Evolutionary conservation across 108 stramenopile genomes (phyloP).

Genomic region (Epipyxis sp.): DNA sequence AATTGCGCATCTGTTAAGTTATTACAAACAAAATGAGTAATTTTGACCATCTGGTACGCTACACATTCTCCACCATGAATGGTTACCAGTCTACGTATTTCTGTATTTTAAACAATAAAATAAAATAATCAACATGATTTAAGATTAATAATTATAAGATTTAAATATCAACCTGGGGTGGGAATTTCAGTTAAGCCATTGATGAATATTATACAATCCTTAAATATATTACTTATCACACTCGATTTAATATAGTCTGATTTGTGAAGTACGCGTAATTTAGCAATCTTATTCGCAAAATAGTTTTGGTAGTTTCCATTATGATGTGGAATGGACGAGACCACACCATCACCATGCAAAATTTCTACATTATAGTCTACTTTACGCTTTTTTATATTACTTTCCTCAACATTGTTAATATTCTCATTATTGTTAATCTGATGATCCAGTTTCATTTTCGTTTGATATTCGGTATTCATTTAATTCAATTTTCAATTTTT

Average conservation of each 20-base stretch:
- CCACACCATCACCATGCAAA: neutral
- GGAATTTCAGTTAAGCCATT: neutral
- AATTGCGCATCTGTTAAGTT: constrained; percentile 6
- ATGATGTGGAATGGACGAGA: constrained; percentile 1
- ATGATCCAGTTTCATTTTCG: too few species aligned
- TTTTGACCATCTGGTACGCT: neutral
- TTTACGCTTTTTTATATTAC: too few species aligned
- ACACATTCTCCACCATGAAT: neutral
- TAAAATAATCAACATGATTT: too few species aligned
- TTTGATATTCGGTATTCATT: too few species aligned
- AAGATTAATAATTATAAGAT: too few species aligned
- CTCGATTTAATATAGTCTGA: neutral
- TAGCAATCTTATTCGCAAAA: neutral
- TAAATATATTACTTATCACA: neutral
- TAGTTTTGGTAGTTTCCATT: neutral
- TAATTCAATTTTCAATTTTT: too few species aligned
- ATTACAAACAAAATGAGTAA: constrained; percentile 9
- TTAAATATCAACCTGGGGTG: too few species aligned
- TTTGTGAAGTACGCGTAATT: neutral
- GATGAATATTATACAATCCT: neutral
- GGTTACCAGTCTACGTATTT: constrained; percentile 1
- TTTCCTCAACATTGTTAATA: too few species aligned
- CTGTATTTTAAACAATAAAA: too few species aligned
- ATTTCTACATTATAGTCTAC: too few species aligned
- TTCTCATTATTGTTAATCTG: too few species aligned